Evolutionary conservation across 257 asterid species (phyloP).

Genomic region (Handroanthus guayacan): DNA sequence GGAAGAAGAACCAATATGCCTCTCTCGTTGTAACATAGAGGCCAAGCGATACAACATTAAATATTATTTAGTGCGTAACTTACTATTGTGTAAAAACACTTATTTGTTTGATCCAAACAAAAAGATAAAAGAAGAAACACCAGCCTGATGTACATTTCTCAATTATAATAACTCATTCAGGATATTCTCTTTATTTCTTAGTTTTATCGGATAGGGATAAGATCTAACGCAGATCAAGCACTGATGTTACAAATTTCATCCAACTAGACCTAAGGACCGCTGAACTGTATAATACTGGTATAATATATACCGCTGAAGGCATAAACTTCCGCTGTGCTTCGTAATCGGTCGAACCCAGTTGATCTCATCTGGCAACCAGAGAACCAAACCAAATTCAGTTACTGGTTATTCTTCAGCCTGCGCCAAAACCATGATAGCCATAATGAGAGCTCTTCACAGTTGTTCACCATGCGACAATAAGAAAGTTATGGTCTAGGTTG

Average conservation of each 20-base stretch:
- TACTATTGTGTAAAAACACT: too few relatives aligned
- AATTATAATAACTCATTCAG: not conserved
- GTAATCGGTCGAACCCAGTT: not conserved
- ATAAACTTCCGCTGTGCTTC: not conserved
- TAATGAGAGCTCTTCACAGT: not conserved
- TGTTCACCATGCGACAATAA: not conserved
- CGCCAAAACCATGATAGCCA: not conserved
- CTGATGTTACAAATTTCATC: conserved; percentile 9
- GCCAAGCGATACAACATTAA: too few relatives aligned
- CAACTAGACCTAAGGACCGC: too few relatives aligned
- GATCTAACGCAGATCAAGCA: not conserved
- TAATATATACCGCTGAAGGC: not conserved
- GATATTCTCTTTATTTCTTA: too few relatives aligned
- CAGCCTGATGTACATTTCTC: too few relatives aligned
- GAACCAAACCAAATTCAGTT: not conserved
- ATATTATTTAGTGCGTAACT: too few relatives aligned
- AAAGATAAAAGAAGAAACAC: not conserved
- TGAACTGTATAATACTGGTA: not conserved
- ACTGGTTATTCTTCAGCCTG: conserved; percentile 12
- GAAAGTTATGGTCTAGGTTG: not conserved
- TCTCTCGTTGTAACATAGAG: too few relatives aligned
- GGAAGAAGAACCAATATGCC: too few relatives aligned
- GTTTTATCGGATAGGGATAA: not conserved
- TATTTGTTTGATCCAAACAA: not conserved
- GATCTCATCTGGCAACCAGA: not conserved